Percentiles rank a stretch among this genome's conserved stretches.
Conservation (phyloP, 345 rosid genomes). For the Brassica cretica region DNA sequence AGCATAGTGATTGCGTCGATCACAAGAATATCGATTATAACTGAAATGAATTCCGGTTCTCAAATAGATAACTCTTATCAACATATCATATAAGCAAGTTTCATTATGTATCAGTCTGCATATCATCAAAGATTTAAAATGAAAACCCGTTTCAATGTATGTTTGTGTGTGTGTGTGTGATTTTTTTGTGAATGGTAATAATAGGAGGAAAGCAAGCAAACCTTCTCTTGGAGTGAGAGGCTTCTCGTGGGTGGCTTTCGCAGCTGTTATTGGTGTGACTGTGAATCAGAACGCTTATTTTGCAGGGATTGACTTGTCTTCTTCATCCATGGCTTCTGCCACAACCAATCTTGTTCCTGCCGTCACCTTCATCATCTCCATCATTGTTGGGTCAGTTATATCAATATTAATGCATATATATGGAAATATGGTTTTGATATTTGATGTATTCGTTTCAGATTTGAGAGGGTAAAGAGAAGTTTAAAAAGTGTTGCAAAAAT, state of each 20-base stretch:
- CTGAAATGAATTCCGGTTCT: too few species aligned
- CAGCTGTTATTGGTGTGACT: slow-evolving; percentile 45
- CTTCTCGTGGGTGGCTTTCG: slow-evolving; percentile 42
- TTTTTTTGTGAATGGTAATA: background rate
- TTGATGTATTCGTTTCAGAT: slow-evolving; percentile 38
- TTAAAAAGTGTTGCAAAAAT: slow-evolving; percentile 63
- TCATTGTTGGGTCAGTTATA: slow-evolving; percentile 37
- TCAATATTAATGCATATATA: too few species aligned
- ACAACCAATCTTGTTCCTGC: slow-evolving; percentile 48
- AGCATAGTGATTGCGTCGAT: background rate
- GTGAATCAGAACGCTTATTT: slow-evolving; percentile 43
- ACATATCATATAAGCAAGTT: too few species aligned
- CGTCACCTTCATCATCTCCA: slow-evolving; percentile 44
- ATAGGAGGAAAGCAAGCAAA: slow-evolving; percentile 36
- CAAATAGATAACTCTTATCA: too few species aligned
- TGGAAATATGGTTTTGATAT: background rate
- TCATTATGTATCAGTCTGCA: too few species aligned
- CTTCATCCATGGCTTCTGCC: slow-evolving; percentile 46
- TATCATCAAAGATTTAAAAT: background rate
- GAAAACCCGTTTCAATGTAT: background rate
- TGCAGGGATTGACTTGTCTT: slow-evolving; percentile 43
- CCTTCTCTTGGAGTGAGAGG: slow-evolving; percentile 40
- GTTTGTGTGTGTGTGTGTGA: background rate
- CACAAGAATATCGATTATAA: background rate
- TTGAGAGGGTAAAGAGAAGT: slow-evolving; percentile 59